Percentiles rank a stretch among this genome's conserved stretches.
Conservation (phyloP, 2,329 filamentous ascomycete genomes). For the Fusarium sp. region DNA sequence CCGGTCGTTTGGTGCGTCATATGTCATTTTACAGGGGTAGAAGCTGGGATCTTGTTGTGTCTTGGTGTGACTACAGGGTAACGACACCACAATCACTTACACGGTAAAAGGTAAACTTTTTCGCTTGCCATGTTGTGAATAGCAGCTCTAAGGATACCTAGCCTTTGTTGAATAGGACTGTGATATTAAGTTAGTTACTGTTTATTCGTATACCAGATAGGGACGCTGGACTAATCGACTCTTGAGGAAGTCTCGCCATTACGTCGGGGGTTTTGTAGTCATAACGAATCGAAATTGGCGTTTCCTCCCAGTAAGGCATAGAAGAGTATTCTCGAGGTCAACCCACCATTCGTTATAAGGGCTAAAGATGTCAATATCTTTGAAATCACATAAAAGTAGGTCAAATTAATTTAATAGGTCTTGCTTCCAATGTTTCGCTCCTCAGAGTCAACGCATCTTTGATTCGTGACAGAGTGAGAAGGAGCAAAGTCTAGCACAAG, state of each 20-base stretch:
- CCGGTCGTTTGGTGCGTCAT: slow-evolving; percentile 5
- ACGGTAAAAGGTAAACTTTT: background rate
- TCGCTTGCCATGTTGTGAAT: background rate
- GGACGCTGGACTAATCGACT: background rate
- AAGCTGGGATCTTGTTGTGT: background rate
- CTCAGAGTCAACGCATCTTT: no score
- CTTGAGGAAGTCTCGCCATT: no score
- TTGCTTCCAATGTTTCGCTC: background rate
- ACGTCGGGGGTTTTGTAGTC: fast-evolving
- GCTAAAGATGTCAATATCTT: no score
- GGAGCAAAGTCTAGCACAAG: no score
- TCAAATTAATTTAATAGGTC: background rate
- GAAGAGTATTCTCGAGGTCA: no score
- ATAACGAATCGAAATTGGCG: fast-evolving
- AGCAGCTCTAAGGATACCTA: background rate
- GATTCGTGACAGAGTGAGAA: background rate
- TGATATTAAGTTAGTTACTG: no score
- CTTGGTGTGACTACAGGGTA: slow-evolving; percentile 5
- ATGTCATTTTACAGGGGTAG: slow-evolving; percentile 22
- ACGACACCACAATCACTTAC: background rate
- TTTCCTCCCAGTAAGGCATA: fast-evolving
- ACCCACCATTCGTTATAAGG: fast-evolving
- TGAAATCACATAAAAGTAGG: no score
- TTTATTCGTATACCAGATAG: background rate
- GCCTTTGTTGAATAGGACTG: no score